Evolutionary conservation across 352 stramenopile species (phyloP).

Genomic region (Pythium aquatile): DNA sequence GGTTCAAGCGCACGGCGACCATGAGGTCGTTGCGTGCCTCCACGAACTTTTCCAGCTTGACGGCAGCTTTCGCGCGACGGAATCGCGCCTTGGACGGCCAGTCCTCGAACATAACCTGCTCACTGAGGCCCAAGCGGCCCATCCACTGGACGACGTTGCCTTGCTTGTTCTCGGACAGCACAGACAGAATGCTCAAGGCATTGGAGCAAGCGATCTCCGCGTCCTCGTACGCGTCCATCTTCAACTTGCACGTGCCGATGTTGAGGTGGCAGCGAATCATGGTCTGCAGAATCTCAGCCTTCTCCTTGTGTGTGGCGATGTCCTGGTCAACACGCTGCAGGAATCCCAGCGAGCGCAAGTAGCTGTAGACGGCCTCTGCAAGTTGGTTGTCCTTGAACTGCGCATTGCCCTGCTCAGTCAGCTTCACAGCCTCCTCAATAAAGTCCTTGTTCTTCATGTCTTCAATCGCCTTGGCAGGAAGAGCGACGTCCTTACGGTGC

Average conservation of each 20-base stretch:
- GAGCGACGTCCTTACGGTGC: conserved; percentile 73
- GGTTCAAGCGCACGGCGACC: conserved; percentile 74
- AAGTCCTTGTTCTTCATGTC: conserved; percentile 84
- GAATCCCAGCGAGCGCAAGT: conserved; percentile 65
- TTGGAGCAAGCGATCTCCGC: conserved; percentile 83
- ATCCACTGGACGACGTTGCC: conserved; percentile 86
- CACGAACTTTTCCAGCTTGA: conserved; percentile 70
- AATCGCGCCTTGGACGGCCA: conserved; percentile 87
- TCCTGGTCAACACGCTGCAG: conserved; percentile 80
- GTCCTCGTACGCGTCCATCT: conserved; percentile 58
- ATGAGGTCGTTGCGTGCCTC: conserved; percentile 81
- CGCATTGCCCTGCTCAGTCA: conserved; percentile 70
- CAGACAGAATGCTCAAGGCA: conserved; percentile 74
- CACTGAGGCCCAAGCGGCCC: conserved; percentile 68
- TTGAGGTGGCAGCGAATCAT: conserved; percentile 90
- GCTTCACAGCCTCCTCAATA: conserved; percentile 57
- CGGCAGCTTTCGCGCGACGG: conserved; percentile 69
- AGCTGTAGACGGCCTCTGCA: conserved; percentile 72
- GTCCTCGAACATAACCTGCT: conserved; percentile 82
- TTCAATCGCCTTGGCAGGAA: conserved; percentile 56
- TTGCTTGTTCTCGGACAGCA: conserved; percentile 70
- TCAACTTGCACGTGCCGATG: conserved; percentile 83
- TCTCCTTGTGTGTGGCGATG: conserved; percentile 78
- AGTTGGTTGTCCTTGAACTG: conserved; percentile 61
- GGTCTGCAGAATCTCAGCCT: conserved; percentile 82